Conservation (phyloP, 805 yeast species). For the Komagataella phaffii region DNA sequence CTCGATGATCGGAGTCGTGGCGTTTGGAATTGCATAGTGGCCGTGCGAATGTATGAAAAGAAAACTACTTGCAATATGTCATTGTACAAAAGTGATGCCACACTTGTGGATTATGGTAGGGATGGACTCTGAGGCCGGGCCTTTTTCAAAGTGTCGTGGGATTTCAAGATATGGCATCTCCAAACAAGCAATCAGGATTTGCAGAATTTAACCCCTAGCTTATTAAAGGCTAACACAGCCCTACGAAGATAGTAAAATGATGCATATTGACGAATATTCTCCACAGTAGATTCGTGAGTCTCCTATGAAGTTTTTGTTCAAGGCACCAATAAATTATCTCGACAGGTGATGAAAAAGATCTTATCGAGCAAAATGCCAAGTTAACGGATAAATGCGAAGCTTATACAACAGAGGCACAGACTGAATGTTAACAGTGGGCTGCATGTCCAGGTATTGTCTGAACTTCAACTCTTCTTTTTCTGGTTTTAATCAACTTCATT, state of each 20-base stretch:
- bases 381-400: not conserved
- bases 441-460: not conserved
- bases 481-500: too few relatives aligned
- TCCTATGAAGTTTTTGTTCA: not conserved
- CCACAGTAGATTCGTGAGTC: not conserved
- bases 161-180: not conserved
- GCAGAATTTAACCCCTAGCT: not conserved
- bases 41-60: not conserved
- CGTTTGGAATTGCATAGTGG: not conserved
- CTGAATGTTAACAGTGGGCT: not conserved
- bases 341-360: not conserved
- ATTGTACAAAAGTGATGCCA: not conserved
- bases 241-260: not conserved
- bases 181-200: not conserved
- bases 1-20: not conserved
- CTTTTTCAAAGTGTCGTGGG: too few relatives aligned
- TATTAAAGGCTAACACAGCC: not conserved
- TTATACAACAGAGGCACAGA: not conserved
- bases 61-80: too few relatives aligned
- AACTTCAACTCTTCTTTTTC: not conserved
- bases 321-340: not conserved
- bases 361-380: not conserved
- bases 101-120: not conserved
- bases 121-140: not conserved
- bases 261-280: not conserved